Evolutionary conservation across 2,329 filamentous ascomycete species (phyloP), one percentile per base, ranked within the genome.

Genomic region (Pseudogymnoascus sp.): DNA sequence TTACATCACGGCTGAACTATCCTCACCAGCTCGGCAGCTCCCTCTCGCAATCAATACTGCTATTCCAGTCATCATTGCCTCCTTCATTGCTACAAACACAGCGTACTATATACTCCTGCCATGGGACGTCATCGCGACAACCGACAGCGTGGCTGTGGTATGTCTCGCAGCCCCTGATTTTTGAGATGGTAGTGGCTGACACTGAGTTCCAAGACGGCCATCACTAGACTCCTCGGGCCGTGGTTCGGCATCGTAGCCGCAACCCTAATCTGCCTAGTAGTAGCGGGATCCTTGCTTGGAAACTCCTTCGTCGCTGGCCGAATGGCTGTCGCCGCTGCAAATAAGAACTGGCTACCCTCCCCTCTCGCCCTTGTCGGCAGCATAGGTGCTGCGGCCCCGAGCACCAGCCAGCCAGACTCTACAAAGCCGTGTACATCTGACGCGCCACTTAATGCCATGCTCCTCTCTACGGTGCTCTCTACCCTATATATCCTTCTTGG

Each of bases 71-170:
- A 83, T 85, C 15, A 76, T 85, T 0, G 61, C 79, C 2, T 83
- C 80, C 61, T 86, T 84, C 66, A 74, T 85, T 26, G 73, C 79
- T 0, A 79, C 82, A 1, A 86, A 86, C 63, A 74, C 82, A 0
- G 77, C 81, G 1, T 86, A 85, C 69, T 86, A 86, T 63, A 75
- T 85, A 18, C 72, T 86, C 2, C 74, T 86, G 0, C 82, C 83
- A 0, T 85, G 82, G 82, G 68, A 77, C 19, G 73, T 79, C 0
- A 73, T 86, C 2, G 80, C 81, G 0, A 79, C 76, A 0, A 84
- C 79, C 0, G 80, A 86, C 62, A 84, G 82, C 19, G 79, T 86
- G 0, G 83, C 83, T 2, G 82, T 86, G 58, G 82, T 84, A 71
- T 70, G 79, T 72, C 3, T 28, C 33, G 9, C 10, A 48, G 5